Evolutionary conservation across 2,329 filamentous ascomycete genomes (phyloP).

Genomic region (Sporothrix pallida): DNA sequence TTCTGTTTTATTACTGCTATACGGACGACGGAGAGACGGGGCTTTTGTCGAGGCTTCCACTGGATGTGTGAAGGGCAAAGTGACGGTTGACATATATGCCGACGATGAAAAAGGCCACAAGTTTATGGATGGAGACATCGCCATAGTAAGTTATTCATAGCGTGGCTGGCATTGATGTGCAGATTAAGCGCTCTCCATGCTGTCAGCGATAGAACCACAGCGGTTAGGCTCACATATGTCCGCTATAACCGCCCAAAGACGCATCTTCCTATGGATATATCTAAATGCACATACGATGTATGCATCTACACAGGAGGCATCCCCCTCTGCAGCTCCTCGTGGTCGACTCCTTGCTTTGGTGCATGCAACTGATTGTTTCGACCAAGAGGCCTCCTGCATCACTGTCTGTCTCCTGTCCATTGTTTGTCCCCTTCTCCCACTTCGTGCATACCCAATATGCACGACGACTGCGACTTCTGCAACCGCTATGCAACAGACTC

Average conservation of each 20-base stretch:
- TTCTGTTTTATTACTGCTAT: too few species aligned
- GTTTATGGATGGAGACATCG: too few species aligned
- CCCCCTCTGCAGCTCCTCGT: background rate
- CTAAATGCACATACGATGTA: background rate
- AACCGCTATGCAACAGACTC: background rate
- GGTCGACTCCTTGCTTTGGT: conserved; percentile 10
- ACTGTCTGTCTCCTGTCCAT: background rate
- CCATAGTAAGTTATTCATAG: too few species aligned
- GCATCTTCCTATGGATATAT: background rate
- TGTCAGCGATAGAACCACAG: too few species aligned
- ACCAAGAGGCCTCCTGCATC: conserved; percentile 26
- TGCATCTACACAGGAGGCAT: background rate
- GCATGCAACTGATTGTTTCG: conserved; percentile 10
- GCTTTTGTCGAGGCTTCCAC: too few species aligned
- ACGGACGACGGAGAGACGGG: too few species aligned
- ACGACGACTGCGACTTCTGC: background rate
- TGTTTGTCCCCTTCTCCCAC: background rate
- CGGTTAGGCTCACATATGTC: background rate
- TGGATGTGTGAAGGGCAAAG: too few species aligned
- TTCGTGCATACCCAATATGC: conserved; percentile 24
- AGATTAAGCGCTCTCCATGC: too few species aligned
- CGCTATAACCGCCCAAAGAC: background rate
- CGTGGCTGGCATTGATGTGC: too few species aligned
- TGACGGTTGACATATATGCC: too few species aligned
- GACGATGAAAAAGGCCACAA: too few species aligned